Conservation (phyloP, 176 grass and related monocot genomes). For the bread wheat (Triticum aestivum) region DNA sequence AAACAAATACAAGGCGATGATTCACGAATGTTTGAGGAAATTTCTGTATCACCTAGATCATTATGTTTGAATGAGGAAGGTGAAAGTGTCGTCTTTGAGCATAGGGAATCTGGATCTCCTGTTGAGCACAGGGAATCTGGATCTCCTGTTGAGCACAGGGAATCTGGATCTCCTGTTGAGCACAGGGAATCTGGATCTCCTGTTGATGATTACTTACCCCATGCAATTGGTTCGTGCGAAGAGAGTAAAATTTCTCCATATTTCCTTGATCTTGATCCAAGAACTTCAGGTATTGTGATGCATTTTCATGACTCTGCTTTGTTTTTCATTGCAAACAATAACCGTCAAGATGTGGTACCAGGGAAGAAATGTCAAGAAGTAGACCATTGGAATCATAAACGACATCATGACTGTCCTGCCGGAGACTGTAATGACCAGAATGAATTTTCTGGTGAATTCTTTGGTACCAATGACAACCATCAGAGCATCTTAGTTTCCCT, state of each 20-base stretch:
- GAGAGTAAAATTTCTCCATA: slow-evolving; percentile 23
- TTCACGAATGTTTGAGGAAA: slow-evolving; percentile 25
- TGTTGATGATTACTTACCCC: slow-evolving; percentile 14
- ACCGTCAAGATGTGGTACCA: slow-evolving; percentile 13
- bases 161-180: slow-evolving; percentile 12
- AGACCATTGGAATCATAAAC: slow-evolving; percentile 21
- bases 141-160: background rate
- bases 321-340: slow-evolving; percentile 10
- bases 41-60: slow-evolving; percentile 29
- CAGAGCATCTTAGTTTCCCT: slow-evolving; percentile 90
- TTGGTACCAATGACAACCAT: slow-evolving; percentile 60
- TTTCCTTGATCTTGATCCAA: slow-evolving; percentile 17
- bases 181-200: slow-evolving; percentile 26
- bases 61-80: slow-evolving; percentile 34
- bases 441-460: slow-evolving; percentile 52
- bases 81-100: slow-evolving; percentile 15
- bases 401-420: slow-evolving; percentile 21
- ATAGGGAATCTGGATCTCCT: too few species aligned
- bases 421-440: slow-evolving; percentile 38
- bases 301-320: slow-evolving; percentile 24
- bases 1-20: slow-evolving; percentile 19
- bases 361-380: slow-evolving; percentile 30
- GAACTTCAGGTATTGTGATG: slow-evolving; percentile 28
- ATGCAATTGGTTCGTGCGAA: slow-evolving; percentile 24
- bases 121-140: background rate